These are phyloP conservation scores for Saprolegnia diclina DNA, from an alignment of 352 stramenopile genomes.

Conservation along the genomic window DNA sequence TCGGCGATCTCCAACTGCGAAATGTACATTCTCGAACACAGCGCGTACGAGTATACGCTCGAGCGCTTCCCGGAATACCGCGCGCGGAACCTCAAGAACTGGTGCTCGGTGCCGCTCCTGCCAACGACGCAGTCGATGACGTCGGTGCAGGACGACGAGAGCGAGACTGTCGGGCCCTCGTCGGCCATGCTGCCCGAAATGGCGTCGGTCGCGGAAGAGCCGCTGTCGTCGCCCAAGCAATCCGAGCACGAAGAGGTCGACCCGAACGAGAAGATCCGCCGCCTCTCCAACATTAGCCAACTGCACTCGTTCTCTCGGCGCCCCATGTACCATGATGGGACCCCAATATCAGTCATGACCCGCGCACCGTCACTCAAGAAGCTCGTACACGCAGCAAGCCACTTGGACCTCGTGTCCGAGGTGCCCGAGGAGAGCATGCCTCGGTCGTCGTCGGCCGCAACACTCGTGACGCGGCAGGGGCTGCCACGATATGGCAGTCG, in stretches of 20 bases:
- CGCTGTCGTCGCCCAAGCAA: background rate
- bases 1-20: constrained; percentile 55
- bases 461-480: no score
- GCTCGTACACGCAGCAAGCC: background rate
- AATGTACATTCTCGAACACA: constrained; percentile 74
- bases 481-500: no score
- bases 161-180: background rate
- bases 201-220: background rate
- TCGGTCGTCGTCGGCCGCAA: no score
- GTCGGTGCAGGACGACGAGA: background rate
- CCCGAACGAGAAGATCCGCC: background rate
- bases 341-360: background rate
- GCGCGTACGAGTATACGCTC: constrained; percentile 62
- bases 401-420: background rate
- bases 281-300: constrained; percentile 6
- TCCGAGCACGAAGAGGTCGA: background rate
- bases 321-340: background rate
- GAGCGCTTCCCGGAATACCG: constrained; percentile 70
- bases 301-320: constrained; percentile 2
- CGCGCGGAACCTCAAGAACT: constrained; percentile 63
- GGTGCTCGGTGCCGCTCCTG: constrained; percentile 27
- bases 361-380: background rate
- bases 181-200: background rate
- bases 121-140: background rate
- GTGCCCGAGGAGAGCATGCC: background rate